These are phyloP conservation scores for Naegleria lovaniensis DNA, from an alignment of 208 protist genomes.

Conservation along the genomic window DNA sequence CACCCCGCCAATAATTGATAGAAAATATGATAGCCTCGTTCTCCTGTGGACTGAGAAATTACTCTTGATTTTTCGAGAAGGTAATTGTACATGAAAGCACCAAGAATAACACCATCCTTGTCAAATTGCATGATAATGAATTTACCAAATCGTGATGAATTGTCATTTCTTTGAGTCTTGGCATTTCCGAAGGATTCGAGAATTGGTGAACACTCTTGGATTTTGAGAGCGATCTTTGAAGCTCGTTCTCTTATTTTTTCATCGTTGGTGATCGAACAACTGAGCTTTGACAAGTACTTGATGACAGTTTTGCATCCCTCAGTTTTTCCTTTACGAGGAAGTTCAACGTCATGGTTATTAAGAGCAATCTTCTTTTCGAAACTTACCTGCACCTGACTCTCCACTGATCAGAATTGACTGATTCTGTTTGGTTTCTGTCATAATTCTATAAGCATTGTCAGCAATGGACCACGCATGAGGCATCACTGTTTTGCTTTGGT, in stretches of 20 bases:
- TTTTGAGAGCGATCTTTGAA: constrained; percentile 32
- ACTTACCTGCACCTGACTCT: constrained; percentile 53
- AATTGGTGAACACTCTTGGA: constrained; percentile 45
- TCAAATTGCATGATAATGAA: constrained; percentile 43
- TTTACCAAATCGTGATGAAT: constrained; percentile 65
- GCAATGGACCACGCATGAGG: not conserved
- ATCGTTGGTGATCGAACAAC: constrained; percentile 31
- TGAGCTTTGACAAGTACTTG: not conserved
- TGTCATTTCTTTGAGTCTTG: constrained; percentile 50
- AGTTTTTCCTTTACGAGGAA: constrained; percentile 26
- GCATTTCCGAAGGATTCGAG: constrained; percentile 45
- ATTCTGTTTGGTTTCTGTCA: constrained; percentile 33
- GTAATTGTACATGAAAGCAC: constrained; percentile 38
- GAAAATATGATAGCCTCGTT: constrained; percentile 71
- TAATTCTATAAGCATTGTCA: constrained; percentile 28
- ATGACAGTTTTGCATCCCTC: constrained; percentile 9
- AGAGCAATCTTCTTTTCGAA: constrained; percentile 47
- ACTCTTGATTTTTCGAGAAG: constrained; percentile 69
- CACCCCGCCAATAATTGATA: constrained; percentile 61
- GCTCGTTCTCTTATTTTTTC: constrained; percentile 28
- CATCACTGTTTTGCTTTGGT: not conserved
- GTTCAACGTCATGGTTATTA: constrained; percentile 48
- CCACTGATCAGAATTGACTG: constrained; percentile 53
- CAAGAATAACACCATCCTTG: constrained; percentile 28
- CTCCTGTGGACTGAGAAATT: constrained; percentile 51